A percentile compares a stretch with the other conserved stretches of the same genome.
phyloP scores from a whole-genome alignment of 2,329 filamentous ascomycete genomes.

The Remersonia thermophila region DNA sequence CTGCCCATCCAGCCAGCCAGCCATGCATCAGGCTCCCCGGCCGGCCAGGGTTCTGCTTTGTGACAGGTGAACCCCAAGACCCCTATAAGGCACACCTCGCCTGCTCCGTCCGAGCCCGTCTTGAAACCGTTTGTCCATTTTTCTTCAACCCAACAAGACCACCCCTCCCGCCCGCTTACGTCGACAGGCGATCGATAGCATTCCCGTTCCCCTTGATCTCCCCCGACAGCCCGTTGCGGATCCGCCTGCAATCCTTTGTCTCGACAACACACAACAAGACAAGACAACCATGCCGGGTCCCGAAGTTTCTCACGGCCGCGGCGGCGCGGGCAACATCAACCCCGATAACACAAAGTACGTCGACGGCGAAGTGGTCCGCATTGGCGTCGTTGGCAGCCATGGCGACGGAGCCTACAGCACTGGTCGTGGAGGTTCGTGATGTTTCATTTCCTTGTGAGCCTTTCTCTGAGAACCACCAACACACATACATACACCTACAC shows the following conservation, averaged over 20 bases:
- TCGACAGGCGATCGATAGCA: too few species aligned
- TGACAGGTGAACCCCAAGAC: too few species aligned
- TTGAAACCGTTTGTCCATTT: too few species aligned
- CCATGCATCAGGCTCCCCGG: background rate
- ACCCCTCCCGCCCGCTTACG: too few species aligned
- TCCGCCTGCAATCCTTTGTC: background rate
- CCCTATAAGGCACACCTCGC: slow-evolving; percentile 8
- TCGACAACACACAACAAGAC: background rate
- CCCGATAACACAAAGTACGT: slow-evolving; percentile 45
- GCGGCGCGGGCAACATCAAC: slow-evolving; percentile 50
- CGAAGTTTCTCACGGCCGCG: slow-evolving; percentile 49
- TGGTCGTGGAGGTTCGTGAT: slow-evolving; percentile 42
- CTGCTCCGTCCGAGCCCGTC: background rate
- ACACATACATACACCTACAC: too few species aligned
- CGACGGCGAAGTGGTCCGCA: slow-evolving; percentile 49
- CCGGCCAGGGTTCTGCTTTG: too few species aligned
- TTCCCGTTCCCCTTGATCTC: too few species aligned
- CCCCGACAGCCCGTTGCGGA: background rate
- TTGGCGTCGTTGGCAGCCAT: slow-evolving; percentile 41
- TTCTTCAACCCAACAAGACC: too few species aligned
- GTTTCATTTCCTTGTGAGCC: background rate
- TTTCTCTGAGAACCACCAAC: too few species aligned
- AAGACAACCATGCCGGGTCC: slow-evolving; percentile 25
- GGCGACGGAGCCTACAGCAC: slow-evolving; percentile 46
- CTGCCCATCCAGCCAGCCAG: slow-evolving; percentile 2